Evolutionary conservation across 2,329 filamentous ascomycete genomes (phyloP).

Genomic region (Neonectria coccinea): DNA sequence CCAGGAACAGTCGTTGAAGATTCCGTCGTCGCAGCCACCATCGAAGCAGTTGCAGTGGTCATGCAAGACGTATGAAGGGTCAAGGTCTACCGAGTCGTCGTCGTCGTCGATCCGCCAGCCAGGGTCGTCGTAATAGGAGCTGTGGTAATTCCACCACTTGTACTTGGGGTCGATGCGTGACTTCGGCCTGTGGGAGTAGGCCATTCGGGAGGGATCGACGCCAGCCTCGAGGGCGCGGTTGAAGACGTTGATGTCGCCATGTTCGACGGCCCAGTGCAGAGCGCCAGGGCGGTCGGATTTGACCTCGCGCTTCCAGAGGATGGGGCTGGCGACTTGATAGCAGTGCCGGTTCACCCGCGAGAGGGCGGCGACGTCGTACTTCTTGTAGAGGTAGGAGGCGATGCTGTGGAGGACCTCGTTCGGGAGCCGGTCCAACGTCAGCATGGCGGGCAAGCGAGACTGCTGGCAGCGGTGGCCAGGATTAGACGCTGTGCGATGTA

Average conservation of each 20-base stretch:
- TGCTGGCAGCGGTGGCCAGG: constrained; percentile 31
- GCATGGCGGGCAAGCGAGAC: constrained; percentile 39
- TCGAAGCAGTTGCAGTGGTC: constrained; percentile 44
- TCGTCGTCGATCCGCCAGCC: constrained; percentile 43
- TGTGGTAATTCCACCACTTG: constrained; percentile 47
- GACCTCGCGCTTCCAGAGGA: constrained; percentile 45
- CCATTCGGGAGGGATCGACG: constrained; percentile 39
- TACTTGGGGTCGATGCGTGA: constrained; percentile 38
- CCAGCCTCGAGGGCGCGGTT: constrained; percentile 43
- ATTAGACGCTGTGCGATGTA: constrained; percentile 1
- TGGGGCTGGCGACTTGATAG: constrained; percentile 42
- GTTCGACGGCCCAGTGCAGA: constrained; percentile 44
- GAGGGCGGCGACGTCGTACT: constrained; percentile 44
- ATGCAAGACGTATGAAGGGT: constrained; percentile 41
- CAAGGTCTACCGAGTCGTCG: constrained; percentile 43
- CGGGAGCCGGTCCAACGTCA: constrained; percentile 47
- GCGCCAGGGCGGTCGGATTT: constrained; percentile 44
- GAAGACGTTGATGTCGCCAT: constrained; percentile 38
- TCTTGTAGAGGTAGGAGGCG: constrained; percentile 42
- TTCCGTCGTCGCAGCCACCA: constrained; percentile 45
- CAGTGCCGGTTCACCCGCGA: constrained; percentile 42
- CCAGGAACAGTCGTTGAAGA: constrained; percentile 46
- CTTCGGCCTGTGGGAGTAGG: constrained; percentile 44
- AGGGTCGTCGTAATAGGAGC: constrained; percentile 43
- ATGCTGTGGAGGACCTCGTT: constrained; percentile 46